Percentiles rank a stretch among this genome's conserved stretches.
These are phyloP conservation scores for Kodamaea restingae DNA, from an alignment of 805 yeast species.

Conservation along the genomic window DNA sequence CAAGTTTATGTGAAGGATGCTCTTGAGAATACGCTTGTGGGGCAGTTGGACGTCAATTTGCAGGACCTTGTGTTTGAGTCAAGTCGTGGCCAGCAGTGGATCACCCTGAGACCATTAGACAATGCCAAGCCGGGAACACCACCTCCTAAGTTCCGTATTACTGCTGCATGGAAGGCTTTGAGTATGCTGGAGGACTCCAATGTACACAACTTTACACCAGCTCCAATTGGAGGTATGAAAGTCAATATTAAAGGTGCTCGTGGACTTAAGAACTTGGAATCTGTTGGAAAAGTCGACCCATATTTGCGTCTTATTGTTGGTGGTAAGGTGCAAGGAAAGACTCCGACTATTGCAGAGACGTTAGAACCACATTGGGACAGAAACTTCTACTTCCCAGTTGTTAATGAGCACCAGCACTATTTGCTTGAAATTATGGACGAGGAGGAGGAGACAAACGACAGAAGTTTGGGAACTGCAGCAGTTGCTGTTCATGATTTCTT, in stretches of 20 bases:
- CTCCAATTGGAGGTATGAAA: slow-evolving; percentile 67
- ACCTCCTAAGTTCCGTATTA: slow-evolving; percentile 42
- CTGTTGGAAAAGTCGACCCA: slow-evolving; percentile 74
- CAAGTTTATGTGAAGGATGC: slow-evolving; percentile 60
- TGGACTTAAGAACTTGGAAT: slow-evolving; percentile 53
- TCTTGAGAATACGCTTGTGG: slow-evolving; percentile 52
- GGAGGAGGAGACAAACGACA: slow-evolving; percentile 59
- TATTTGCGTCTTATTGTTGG: slow-evolving; percentile 58
- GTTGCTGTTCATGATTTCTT: slow-evolving; percentile 48
- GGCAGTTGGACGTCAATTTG: slow-evolving; percentile 47
- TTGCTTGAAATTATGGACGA: slow-evolving; percentile 62
- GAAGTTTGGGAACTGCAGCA: slow-evolving; percentile 57
- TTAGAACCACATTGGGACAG: slow-evolving; percentile 57
- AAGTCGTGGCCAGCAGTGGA: slow-evolving; percentile 46
- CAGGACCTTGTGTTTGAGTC: slow-evolving; percentile 52
- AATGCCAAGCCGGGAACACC: slow-evolving; percentile 18
- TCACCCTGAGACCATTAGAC: slow-evolving; percentile 41
- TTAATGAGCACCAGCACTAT: slow-evolving; percentile 56
- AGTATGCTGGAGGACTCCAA: slow-evolving; percentile 46
- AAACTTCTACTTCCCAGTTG: slow-evolving; percentile 56
- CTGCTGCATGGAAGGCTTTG: slow-evolving; percentile 70
- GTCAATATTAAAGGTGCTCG: slow-evolving; percentile 52
- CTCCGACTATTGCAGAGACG: slow-evolving; percentile 51
- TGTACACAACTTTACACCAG: slow-evolving; percentile 41
- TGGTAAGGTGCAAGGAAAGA: slow-evolving; percentile 53